phyloP scores from a whole-genome alignment of 345 rosid species.

The Abelmoschus esculentus region DNA sequence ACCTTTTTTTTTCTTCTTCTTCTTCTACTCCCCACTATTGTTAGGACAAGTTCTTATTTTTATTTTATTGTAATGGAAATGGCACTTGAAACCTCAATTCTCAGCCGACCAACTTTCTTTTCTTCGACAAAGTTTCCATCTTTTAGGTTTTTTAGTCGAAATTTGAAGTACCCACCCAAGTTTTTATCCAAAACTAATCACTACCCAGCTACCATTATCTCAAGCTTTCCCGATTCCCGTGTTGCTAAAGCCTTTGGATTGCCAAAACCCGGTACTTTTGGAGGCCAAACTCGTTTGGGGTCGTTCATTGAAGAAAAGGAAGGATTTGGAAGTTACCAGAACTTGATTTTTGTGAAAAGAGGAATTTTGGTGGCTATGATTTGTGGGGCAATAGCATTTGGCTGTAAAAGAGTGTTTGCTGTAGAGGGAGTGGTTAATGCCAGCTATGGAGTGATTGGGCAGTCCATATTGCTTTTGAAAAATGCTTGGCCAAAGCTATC shows the following conservation, averaged over 20 bases:
- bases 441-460: conserved; percentile 15
- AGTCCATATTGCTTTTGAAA: conserved; percentile 7
- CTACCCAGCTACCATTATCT: neutral
- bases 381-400: neutral
- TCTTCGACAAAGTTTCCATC: conserved; percentile 2
- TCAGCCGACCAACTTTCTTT: conserved; percentile 1
- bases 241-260: neutral
- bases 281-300: neutral
- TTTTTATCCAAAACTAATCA: conserved; percentile 4
- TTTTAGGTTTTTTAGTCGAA: conserved; percentile 3
- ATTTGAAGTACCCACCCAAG: conserved; percentile 3
- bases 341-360: conserved; percentile 5
- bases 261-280: neutral
- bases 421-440: conserved; percentile 12
- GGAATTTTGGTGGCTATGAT: conserved; percentile 12
- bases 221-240: neutral
- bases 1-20: neutral
- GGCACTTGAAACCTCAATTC: conserved; percentile 8
- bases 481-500: conserved; percentile 17
- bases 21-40: neutral
- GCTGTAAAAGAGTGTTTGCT: conserved; percentile 12
- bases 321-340: neutral
- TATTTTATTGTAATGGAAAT: neutral
- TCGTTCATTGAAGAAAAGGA: neutral
- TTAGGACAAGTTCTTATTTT: neutral